Conservation (phyloP, 768 basidiomycete genomes). For the Suillus placidus region DNA sequence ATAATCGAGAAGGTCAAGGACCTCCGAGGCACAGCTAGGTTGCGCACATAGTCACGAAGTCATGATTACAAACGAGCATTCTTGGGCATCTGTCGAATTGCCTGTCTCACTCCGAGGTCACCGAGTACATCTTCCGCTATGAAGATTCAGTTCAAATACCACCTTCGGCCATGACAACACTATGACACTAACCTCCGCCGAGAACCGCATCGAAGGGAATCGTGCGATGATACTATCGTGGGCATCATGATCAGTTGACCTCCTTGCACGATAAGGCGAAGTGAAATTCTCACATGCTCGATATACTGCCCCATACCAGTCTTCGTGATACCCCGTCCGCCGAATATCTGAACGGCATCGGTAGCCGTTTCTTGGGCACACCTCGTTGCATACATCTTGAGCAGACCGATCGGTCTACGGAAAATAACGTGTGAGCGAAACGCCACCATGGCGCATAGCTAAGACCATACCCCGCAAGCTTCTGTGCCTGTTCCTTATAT, state of each 20-base stretch:
- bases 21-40: neutral
- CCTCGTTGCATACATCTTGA: slow-evolving; percentile 60
- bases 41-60: neutral
- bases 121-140: slow-evolving; percentile 60
- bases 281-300: slow-evolving; percentile 60
- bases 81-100: slow-evolving; percentile 56
- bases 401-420: slow-evolving; percentile 51
- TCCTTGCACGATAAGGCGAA: slow-evolving; percentile 23
- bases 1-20: slow-evolving; percentile 2
- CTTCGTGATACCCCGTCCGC: slow-evolving; percentile 83
- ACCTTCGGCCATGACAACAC: neutral
- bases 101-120: slow-evolving; percentile 63
- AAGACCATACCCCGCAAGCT: slow-evolving; percentile 60
- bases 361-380: slow-evolving; percentile 56
- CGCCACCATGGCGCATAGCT: neutral
- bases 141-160: slow-evolving; percentile 3
- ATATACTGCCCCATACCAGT: slow-evolving; percentile 79
- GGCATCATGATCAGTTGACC: slow-evolving; percentile 1
- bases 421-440: slow-evolving; percentile 3
- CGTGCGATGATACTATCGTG: slow-evolving; percentile 29
- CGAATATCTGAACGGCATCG: slow-evolving; percentile 83
- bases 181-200: slow-evolving; percentile 21
- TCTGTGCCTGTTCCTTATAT: slow-evolving; percentile 67
- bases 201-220: slow-evolving; percentile 30
- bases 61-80: slow-evolving; percentile 44